Evolutionary conservation across 2,329 filamentous ascomycete species (phyloP), one percentile per base, ranked within the genome.

Genomic region (Mycocentrospora acerina): DNA sequence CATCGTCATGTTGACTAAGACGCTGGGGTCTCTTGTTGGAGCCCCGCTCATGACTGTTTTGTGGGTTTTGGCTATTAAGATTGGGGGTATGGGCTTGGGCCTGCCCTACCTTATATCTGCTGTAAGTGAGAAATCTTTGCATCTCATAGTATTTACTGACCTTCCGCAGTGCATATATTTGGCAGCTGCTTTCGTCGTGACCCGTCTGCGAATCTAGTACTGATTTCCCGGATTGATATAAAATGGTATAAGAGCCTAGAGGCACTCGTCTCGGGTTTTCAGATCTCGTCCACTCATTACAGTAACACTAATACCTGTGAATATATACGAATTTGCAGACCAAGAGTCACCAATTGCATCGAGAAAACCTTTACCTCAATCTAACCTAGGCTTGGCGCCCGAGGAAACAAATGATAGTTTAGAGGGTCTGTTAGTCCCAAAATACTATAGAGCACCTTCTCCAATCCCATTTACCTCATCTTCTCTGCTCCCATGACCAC

Each of bases 1-100:
- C 29, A 63, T 69, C 15, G 59, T 66, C 12, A 68, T 67, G 59
- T 34, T 69, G 16, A 60, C 57, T 1, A 66, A 66, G 40, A 67
- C 63, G 4, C 46, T 64, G 0, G 64, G 65, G 1, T 64, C 62
- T 1, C 44, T 67, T 4, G 51, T 68, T 3, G 66, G 65, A 9
- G 59, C 64, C 15, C 66, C 65, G 2, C 38, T 66, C 7, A 67
- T 68, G 64, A 60, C 64, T 1, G 44, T 60, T 4, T 30, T 64
- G 6, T 69, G 65, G 65, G 58, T 67, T 3, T 48, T 59, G 29
- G 64, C 58, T 2, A 69, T 69, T 22, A 54, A 51, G 17, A 16
- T 57, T 24, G 62, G 66, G n/a, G 64, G 62, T 14, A 15, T 48
- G 2, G 59, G 52, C 0, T 16, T 68, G 22, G 65, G 66, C 0